Conservation (phyloP, 2,329 filamentous ascomycete genomes). For the Exophiala aquamarina region DNA sequence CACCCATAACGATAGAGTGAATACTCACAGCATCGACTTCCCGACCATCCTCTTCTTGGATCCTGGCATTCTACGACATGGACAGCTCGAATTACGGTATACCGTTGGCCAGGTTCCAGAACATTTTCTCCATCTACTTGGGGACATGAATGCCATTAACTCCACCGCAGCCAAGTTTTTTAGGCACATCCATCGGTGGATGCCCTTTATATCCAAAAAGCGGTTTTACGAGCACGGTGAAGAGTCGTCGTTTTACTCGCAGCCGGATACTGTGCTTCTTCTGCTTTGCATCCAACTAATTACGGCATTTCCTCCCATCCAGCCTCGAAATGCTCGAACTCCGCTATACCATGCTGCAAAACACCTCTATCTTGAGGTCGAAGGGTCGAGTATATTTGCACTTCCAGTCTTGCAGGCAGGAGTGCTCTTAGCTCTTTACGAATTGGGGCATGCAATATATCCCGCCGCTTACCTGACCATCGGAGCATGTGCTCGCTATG, state of each 20-base stretch:
- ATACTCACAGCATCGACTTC: slow-evolving; percentile 9
- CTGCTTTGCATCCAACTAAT: slow-evolving; percentile 7
- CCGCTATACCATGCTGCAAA: slow-evolving; percentile 27
- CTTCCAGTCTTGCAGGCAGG: slow-evolving; percentile 31
- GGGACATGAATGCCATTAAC: slow-evolving; percentile 7
- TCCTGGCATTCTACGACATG: slow-evolving; percentile 2
- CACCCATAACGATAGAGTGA: slow-evolving; percentile 8
- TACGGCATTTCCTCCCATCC: slow-evolving; percentile 4
- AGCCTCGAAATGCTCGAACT: slow-evolving; percentile 9
- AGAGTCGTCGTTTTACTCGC: slow-evolving; percentile 25
- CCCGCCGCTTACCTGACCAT: slow-evolving; percentile 34
- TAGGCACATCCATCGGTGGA: slow-evolving; percentile 21
- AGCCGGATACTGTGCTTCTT: slow-evolving; percentile 12
- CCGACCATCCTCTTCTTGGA: neutral
- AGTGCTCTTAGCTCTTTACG: slow-evolving; percentile 33
- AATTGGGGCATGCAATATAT: slow-evolving; percentile 36
- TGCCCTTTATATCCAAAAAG: slow-evolving; percentile 19
- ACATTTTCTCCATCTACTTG: slow-evolving; percentile 7
- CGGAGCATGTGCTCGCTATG: slow-evolving; percentile 18
- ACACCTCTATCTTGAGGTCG: slow-evolving; percentile 26
- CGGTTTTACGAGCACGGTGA: slow-evolving; percentile 10
- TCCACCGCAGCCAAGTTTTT: slow-evolving; percentile 11
- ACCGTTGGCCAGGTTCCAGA: slow-evolving; percentile 2
- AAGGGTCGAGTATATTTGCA: slow-evolving; percentile 27
- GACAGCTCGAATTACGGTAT: slow-evolving; percentile 6